Evolutionary conservation across 2,329 filamentous ascomycete genomes (phyloP).

Genomic region (Nemania serpens): DNA sequence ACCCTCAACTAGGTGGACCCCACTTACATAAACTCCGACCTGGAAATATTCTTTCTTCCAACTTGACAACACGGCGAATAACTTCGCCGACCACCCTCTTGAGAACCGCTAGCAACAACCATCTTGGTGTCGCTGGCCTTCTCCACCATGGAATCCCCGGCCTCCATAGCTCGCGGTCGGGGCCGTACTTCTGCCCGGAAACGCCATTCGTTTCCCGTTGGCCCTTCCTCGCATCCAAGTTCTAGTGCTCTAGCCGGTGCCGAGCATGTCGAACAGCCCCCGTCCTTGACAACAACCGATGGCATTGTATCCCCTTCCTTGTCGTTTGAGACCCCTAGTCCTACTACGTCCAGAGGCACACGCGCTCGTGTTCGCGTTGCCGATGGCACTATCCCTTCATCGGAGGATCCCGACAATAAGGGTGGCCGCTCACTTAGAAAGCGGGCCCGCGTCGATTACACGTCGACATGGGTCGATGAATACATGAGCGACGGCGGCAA

Average conservation of each 20-base stretch:
- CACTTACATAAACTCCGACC: conserved; percentile 44
- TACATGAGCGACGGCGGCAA: conserved; percentile 38
- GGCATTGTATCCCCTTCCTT: conserved; percentile 34
- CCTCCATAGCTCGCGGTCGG: conserved; percentile 33
- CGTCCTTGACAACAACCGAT: conserved; percentile 32
- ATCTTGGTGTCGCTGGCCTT: neutral
- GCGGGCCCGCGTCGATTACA: conserved; percentile 62
- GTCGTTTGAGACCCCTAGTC: conserved; percentile 39
- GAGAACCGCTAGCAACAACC: neutral
- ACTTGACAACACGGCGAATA: conserved; percentile 28
- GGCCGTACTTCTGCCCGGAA: conserved; percentile 36
- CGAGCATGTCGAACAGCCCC: conserved; percentile 19
- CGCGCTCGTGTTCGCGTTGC: conserved; percentile 51
- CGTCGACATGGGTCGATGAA: conserved; percentile 58
- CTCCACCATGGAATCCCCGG: conserved; percentile 38
- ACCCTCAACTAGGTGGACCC: conserved; percentile 26
- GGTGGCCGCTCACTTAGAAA: conserved; percentile 64
- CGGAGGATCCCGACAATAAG: conserved; percentile 57
- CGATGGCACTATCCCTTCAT: conserved; percentile 43
- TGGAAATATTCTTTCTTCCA: conserved; percentile 34
- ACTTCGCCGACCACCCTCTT: conserved; percentile 9
- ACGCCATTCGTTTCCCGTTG: conserved; percentile 34
- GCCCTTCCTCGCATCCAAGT: conserved; percentile 30
- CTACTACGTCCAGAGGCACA: conserved; percentile 45
- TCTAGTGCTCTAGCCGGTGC: conserved; percentile 20